Evolutionary conservation across 2,329 filamentous ascomycete species (phyloP).

Genomic region (Ceratocystis variospora): DNA sequence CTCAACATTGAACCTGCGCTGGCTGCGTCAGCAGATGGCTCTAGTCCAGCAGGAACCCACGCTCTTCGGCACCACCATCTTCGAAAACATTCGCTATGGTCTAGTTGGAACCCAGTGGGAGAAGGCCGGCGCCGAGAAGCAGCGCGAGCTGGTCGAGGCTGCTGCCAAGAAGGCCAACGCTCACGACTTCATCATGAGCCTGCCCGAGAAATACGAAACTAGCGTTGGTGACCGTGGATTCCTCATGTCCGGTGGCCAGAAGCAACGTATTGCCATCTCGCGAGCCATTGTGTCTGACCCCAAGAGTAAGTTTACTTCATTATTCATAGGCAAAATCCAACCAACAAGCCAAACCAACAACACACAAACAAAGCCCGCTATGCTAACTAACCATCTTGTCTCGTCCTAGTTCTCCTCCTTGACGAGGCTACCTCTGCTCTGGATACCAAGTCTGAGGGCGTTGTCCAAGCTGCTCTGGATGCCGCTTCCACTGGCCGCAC

Average conservation of each 20-base stretch:
- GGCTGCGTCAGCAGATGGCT: slow-evolving; percentile 84
- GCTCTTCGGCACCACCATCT: slow-evolving; percentile 80
- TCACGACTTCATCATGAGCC: slow-evolving; percentile 70
- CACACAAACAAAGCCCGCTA: too few species aligned
- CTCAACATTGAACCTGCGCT: slow-evolving; percentile 66
- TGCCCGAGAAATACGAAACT: slow-evolving; percentile 84
- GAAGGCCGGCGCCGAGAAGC: slow-evolving; percentile 49
- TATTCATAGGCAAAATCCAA: background rate
- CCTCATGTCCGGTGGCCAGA: slow-evolving; percentile 84
- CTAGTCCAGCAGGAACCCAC: slow-evolving; percentile 88
- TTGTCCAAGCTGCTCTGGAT: slow-evolving; percentile 86
- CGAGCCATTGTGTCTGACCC: slow-evolving; percentile 82
- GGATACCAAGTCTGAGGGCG: slow-evolving; percentile 86
- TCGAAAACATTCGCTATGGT: slow-evolving; percentile 78
- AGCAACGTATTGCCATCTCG: slow-evolving; percentile 91
- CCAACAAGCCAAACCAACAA: background rate
- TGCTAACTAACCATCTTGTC: background rate
- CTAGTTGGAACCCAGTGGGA: slow-evolving; percentile 74
- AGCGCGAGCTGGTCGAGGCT: slow-evolving; percentile 56
- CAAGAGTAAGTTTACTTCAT: slow-evolving; percentile 39
- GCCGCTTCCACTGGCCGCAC: slow-evolving; percentile 74
- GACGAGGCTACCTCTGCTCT: slow-evolving; percentile 91
- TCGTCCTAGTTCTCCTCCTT: slow-evolving; percentile 54
- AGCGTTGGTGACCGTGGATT: slow-evolving; percentile 94
- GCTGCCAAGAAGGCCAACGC: slow-evolving; percentile 87